Evolutionary conservation across 768 basidiomycete genomes (phyloP).

Genomic region (Rubroboletus satanas): DNA sequence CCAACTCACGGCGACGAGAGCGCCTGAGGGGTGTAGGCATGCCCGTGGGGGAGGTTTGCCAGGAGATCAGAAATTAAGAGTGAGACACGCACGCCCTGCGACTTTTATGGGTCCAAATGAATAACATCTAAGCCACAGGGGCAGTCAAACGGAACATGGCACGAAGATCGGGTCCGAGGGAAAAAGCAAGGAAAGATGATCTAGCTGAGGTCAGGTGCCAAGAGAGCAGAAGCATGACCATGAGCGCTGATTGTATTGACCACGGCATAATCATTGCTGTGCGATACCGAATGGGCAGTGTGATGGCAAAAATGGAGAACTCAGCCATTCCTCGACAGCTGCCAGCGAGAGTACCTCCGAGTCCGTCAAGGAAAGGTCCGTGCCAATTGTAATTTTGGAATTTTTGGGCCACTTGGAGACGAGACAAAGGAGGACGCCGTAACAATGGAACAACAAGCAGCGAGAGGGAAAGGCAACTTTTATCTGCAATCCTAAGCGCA

Average conservation of each 20-base stretch:
- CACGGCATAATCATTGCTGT: neutral
- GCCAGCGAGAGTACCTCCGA: slow-evolving; percentile 6
- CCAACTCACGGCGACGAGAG: slow-evolving; percentile 45
- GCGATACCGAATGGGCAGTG: slow-evolving; percentile 7
- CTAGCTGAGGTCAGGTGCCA: slow-evolving; percentile 6
- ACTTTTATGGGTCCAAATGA: slow-evolving; percentile 30
- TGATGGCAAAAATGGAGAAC: slow-evolving; percentile 21
- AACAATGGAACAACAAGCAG: neutral
- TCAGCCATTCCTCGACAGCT: slow-evolving; percentile 15
- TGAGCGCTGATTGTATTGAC: neutral
- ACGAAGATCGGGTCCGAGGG: slow-evolving; percentile 14
- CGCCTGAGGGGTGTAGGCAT: slow-evolving; percentile 44
- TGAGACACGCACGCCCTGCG: slow-evolving; percentile 9
- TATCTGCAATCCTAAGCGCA: no score
- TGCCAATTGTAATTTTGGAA: slow-evolving; percentile 14
- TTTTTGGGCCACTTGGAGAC: neutral
- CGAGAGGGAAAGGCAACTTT: neutral
- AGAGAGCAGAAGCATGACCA: slow-evolving; percentile 4
- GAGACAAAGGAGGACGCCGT: slow-evolving; percentile 5
- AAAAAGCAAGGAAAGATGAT: slow-evolving; percentile 6
- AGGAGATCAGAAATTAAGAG: slow-evolving; percentile 11
- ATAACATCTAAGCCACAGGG: slow-evolving; percentile 30
- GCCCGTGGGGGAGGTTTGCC: slow-evolving; percentile 21
- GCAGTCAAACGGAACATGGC: slow-evolving; percentile 11
- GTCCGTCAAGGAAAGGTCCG: no score